phyloP scores from a whole-genome alignment of 164 flowering plant genomes.

The Chimonanthus praecox region DNA sequence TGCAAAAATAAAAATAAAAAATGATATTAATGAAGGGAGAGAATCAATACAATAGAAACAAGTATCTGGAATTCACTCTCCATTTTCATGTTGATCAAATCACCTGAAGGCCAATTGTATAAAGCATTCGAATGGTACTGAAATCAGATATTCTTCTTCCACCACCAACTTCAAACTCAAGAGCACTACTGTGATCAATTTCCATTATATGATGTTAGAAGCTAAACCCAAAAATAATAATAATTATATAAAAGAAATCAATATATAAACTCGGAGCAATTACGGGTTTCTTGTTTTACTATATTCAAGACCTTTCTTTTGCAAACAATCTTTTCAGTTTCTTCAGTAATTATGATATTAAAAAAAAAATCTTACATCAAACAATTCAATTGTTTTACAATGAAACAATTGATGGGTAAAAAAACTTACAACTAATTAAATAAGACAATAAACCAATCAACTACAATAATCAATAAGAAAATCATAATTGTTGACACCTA shows the following conservation, averaged over 20 bases:
- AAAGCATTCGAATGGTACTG: constrained; percentile 77
- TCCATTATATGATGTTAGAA: constrained; percentile 1
- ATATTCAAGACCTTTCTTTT: neutral
- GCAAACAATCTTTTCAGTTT: neutral
- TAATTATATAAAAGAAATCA: neutral
- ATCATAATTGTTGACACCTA: too few species aligned
- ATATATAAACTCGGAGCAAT: neutral
- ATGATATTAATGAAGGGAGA: neutral
- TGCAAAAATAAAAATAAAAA: neutral
- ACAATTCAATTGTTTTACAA: neutral
- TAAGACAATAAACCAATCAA: neutral
- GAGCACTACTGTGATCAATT: constrained; percentile 48
- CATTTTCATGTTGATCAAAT: neutral
- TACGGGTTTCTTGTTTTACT: too few species aligned
- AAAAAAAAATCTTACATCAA: neutral
- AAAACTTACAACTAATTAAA: neutral
- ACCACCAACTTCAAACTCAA: constrained; percentile 94
- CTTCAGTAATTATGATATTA: neutral
- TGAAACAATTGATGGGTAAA: too few species aligned
- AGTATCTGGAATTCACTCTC: neutral
- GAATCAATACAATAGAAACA: neutral
- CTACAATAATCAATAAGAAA: too few species aligned
- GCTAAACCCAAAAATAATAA: neutral
- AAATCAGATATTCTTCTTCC: constrained; percentile 87
- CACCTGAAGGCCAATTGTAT: constrained; percentile 87